A percentile compares a stretch with the other conserved stretches of the same genome.
These are phyloP conservation scores for Phanerochaete sordida DNA, from an alignment of 768 basidiomycete genomes.

Conservation along the genomic window DNA sequence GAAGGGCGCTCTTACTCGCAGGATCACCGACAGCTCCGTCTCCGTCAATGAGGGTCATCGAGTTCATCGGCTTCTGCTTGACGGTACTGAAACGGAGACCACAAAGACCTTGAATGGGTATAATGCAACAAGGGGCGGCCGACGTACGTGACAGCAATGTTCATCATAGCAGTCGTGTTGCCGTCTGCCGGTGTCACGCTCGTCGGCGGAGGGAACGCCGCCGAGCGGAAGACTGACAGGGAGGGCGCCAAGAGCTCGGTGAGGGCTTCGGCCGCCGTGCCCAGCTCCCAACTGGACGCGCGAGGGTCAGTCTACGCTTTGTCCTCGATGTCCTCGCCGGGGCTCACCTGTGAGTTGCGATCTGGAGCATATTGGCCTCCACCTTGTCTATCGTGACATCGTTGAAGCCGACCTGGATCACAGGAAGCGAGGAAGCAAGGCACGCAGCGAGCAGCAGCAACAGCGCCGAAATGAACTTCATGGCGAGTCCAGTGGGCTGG, in stretches of 20 bases:
- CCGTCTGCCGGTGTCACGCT: slow-evolving; percentile 21
- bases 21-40: slow-evolving; percentile 60
- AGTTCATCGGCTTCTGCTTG: slow-evolving; percentile 30
- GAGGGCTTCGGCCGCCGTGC: slow-evolving; percentile 53
- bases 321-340: background rate
- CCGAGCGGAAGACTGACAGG: slow-evolving; percentile 45
- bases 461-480: background rate
- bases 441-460: background rate
- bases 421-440: slow-evolving; percentile 9
- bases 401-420: slow-evolving; percentile 18
- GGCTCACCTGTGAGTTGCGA: slow-evolving; percentile 24
- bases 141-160: slow-evolving; percentile 37
- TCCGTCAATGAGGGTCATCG: slow-evolving; percentile 39
- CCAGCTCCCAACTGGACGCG: slow-evolving; percentile 54
- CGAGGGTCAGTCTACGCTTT: background rate
- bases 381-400: slow-evolving; percentile 25
- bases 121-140: background rate
- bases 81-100: slow-evolving; percentile 31
- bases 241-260: slow-evolving; percentile 48
- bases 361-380: slow-evolving; percentile 23
- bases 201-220: slow-evolving; percentile 39
- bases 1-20: slow-evolving; percentile 37
- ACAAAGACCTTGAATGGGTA: background rate
- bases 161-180: slow-evolving; percentile 35
- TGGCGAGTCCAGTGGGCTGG: background rate